phyloP scores from a whole-genome alignment of 2,329 filamentous ascomycete genomes.

The Dactylellina drechsleri region DNA sequence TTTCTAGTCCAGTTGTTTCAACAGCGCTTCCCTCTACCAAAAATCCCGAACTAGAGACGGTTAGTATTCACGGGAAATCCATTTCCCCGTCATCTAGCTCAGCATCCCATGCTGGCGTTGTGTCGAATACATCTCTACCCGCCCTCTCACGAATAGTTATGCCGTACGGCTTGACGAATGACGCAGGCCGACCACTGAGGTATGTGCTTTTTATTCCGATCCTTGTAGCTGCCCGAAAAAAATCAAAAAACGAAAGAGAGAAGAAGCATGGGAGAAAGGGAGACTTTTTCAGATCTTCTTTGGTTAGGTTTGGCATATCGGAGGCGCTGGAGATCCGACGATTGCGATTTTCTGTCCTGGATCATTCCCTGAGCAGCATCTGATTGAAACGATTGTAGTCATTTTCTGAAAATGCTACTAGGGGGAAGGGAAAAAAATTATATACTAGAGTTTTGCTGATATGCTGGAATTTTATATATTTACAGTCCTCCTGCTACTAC shows the following conservation, averaged over 20 bases:
- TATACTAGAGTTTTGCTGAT: conserved; percentile 25
- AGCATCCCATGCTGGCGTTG: conserved; percentile 35
- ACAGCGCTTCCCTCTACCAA: conserved; percentile 33
- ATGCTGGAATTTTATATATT: conserved; percentile 42
- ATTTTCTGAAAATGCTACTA: no score
- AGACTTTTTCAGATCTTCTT: not conserved
- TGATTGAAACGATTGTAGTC: no score
- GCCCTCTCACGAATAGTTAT: conserved; percentile 53
- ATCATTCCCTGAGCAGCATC: no score
- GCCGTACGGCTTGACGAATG: conserved; percentile 48
- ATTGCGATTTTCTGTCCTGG: not conserved
- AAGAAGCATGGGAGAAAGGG: not conserved
- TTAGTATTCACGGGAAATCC: conserved; percentile 50
- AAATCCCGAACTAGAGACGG: conserved; percentile 39
- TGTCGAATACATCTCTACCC: conserved; percentile 51
- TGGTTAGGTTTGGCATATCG: conserved; percentile 8
- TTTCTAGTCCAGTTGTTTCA: conserved; percentile 32
- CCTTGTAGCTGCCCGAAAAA: conserved; percentile 21
- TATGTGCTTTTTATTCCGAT: conserved; percentile 41
- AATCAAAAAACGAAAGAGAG: not conserved
- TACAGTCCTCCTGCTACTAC: conserved; percentile 49
- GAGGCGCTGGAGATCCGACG: not conserved
- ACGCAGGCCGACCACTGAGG: conserved; percentile 50
- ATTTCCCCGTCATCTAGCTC: conserved; percentile 43
- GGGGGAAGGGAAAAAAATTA: no score